Conservation (phyloP, 768 basidiomycete species). For the Postia placenta region DNA sequence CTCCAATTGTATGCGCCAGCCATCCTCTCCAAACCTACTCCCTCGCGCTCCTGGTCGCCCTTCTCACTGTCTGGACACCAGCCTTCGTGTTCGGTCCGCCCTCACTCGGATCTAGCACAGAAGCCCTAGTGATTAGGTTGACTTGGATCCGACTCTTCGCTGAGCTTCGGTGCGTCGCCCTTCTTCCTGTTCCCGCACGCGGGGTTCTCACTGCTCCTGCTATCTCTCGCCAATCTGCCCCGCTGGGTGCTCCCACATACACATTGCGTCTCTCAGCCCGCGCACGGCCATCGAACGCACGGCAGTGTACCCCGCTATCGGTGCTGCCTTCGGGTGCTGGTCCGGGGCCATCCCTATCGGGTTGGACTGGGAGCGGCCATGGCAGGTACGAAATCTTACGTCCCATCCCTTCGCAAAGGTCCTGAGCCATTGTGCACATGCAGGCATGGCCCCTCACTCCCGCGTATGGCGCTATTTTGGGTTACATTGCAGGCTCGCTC, state of each 20-base stretch:
- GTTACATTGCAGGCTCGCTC: conserved; percentile 59
- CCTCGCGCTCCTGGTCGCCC: conserved; percentile 61
- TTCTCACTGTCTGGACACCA: conserved; percentile 61
- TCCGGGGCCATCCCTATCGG: conserved; percentile 77
- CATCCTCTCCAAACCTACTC: conserved; percentile 56
- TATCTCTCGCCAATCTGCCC: background rate
- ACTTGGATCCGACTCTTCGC: conserved; percentile 79
- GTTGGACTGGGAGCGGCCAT: conserved; percentile 95
- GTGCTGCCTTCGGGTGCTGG: conserved; percentile 75
- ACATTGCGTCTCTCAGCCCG: conserved; percentile 28
- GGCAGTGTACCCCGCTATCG: conserved; percentile 73
- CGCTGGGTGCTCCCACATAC: background rate
- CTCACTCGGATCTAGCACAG: conserved; percentile 28
- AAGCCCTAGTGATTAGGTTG: conserved; percentile 48
- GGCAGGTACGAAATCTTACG: conserved; percentile 69
- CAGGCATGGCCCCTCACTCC: conserved; percentile 84
- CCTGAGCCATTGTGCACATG: no score
- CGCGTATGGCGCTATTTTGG: conserved; percentile 62
- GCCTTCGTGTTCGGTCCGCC: conserved; percentile 66
- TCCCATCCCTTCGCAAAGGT: background rate
- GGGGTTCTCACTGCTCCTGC: background rate
- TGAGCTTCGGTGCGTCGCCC: conserved; percentile 68
- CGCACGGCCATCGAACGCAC: conserved; percentile 70
- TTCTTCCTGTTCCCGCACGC: conserved; percentile 43
- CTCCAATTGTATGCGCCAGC: conserved; percentile 26